Evolutionary conservation across 345 rosid genomes (phyloP), one percentile per base, ranked within the genome.

Genomic region (Draba incana): DNA sequence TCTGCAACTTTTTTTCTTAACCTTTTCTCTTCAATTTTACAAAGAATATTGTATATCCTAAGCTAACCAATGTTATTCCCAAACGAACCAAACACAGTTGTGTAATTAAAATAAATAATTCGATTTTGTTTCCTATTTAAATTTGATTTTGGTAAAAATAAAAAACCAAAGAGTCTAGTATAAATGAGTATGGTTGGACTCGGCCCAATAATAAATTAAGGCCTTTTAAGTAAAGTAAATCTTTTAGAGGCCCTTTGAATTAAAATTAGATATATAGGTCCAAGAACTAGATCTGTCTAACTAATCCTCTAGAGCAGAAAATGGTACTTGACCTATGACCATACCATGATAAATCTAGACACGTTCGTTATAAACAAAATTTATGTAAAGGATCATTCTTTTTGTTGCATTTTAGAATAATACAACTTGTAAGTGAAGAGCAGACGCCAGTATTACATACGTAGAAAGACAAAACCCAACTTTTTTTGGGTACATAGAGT

Each of bases 311-410:
- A 39, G 42, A 28, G 10, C 51, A 11, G 27, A 12, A 13, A 42
- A 39, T 28, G 2, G 14, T 38, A 57, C 58, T 15, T 48, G 33
- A 28, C 28, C 53, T 45, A 23, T 39, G 62, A 39, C 38, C 16
- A 68, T 24, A 46, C 28, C 37, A 47, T n/a, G 5, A 52, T 15
- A 14, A 31, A 42, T 8, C 38, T 35, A 42, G 60, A 13, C 42
- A 42, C 30, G 61, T 69, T 69, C 66, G 12, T 59, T 20, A 11
- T 41, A 30, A 57, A 14, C 41, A 47, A 37, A 57, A 15, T 24
- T 35, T 31, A 37, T 39, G 10, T 16, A 16, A 58, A 59, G 23
- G 11, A 14, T 58, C 44, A 60, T 69, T 69, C 52, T 42, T 51
- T 41, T 59, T 28, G 51, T 41, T 60, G 15, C 13, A 1, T 8